Evolutionary conservation across 257 asterid species (phyloP), one percentile per base, ranked within the genome.

Genomic region (Verbena officinalis): DNA sequence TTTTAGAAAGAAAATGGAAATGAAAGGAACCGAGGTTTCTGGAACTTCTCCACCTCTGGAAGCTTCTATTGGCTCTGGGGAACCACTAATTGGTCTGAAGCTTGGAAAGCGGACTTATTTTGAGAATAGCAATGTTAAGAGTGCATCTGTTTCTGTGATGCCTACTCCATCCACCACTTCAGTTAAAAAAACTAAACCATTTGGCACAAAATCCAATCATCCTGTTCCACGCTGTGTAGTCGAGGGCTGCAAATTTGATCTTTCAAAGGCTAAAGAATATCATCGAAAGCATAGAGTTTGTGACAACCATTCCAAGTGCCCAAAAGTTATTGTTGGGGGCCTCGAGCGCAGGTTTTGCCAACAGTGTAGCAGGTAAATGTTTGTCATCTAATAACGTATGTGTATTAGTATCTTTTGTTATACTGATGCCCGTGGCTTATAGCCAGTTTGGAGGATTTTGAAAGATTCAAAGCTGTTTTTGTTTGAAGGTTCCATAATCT

Each of bases 241-340:
- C 54, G 94, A 89, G 73, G 98, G 96, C 72, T 89, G 98, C 84
- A 72, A 79, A 60, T 17, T 72, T 22, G 98, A 87, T 73, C 95
- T 92, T 46, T 83, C 96, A 15, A 62, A 80, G 6, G 89, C 91
- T 54, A 89, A 89, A 74, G 98, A 89, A 16, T 89, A 93, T 73
- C 96, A 93, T 63, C 82, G 93, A 16, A 89, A 90, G 85, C 97
- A 93, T 73, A 80, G 84, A 69, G 96, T 93, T 43, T 93, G 98
- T 56, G 97, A 78, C 39, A 16, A 42, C 44, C 98, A 93, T 77
- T 87, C 98, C 48, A 92, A 92, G 65, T 74, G 76, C 77, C 81
- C 95, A 10, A 84, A 82, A 75, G 97, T 87, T 9, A 43, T 77
- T 19, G 77, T 92, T 30, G 87, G 84, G 62, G 96, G 95, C 55